A percentile compares a stretch with the other conserved stretches of the same genome.
phyloP scores from a whole-genome alignment of 2,329 filamentous ascomycete species.

The Scopulariopsis brevicaulis region DNA sequence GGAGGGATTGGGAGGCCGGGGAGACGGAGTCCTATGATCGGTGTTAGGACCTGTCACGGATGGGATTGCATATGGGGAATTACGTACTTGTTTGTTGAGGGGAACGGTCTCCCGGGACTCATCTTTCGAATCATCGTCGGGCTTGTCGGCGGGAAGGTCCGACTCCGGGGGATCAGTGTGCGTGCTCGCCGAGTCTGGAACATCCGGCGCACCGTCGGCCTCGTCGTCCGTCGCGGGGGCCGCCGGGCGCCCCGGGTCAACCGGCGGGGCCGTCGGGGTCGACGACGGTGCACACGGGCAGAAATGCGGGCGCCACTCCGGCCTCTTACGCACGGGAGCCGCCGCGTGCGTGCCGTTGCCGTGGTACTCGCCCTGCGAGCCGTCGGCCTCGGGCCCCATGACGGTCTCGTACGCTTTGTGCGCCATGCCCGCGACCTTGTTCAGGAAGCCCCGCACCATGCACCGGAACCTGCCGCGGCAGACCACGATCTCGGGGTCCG shows the following conservation, averaged over 20 bases:
- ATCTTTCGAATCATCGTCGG: not conserved
- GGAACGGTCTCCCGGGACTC: not conserved
- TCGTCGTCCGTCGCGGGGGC: not conserved
- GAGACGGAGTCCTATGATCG: not conserved
- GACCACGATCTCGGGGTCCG: constrained; percentile 23
- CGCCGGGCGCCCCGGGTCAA: not conserved
- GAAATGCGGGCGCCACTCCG: constrained; percentile 1
- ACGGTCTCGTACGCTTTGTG: not conserved
- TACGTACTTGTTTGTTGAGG: not conserved
- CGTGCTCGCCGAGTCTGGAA: not conserved
- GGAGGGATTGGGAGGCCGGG: constrained; percentile 6
- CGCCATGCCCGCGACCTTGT: not conserved
- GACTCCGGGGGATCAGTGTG: not conserved
- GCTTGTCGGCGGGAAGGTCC: not conserved
- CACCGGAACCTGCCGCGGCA: constrained; percentile 5
- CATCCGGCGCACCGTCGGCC: not conserved
- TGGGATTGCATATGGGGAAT: not conserved
- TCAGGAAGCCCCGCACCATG: not conserved
- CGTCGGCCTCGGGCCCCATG: not conserved
- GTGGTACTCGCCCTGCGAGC: not conserved
- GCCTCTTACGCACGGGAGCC: not conserved
- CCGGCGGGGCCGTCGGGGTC: not conserved
- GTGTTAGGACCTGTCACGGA: not conserved
- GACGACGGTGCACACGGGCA: constrained; percentile 1
- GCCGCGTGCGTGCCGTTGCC: not conserved